Evolutionary conservation across 768 basidiomycete species (phyloP).

Genomic region (Lactifluus hygrophoroides): DNA sequence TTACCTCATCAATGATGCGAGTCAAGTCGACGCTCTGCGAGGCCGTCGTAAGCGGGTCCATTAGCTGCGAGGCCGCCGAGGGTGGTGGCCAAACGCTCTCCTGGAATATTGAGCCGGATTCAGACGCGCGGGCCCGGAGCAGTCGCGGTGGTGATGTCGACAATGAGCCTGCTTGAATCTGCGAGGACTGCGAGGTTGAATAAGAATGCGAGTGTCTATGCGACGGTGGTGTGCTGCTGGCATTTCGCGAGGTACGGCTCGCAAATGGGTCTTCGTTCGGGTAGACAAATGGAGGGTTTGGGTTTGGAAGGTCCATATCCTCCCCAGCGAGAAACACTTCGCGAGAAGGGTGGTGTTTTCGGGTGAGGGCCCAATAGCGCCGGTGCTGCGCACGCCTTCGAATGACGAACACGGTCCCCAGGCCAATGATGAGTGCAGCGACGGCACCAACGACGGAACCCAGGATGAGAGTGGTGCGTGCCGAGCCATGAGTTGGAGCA

Average conservation of each 20-base stretch:
- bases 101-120: conserved; percentile 18
- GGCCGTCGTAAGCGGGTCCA: conserved; percentile 11
- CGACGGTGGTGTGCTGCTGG: not conserved
- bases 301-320: conserved; percentile 10
- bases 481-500: not conserved
- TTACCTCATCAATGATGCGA: conserved; percentile 16
- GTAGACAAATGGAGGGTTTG: not conserved
- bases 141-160: conserved; percentile 8
- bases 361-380: conserved; percentile 14
- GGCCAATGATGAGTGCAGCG: conserved; percentile 4
- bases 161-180: not conserved
- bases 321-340: conserved; percentile 13
- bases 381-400: conserved; percentile 3
- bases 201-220: not conserved
- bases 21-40: conserved; percentile 5
- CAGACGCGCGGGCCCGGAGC: conserved; percentile 13
- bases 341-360: conserved; percentile 9
- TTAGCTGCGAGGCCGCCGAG: not conserved
- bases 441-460: conserved; percentile 13
- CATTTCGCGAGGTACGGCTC: not conserved
- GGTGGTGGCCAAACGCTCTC: conserved; percentile 20
- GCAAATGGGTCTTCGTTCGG: not conserved
- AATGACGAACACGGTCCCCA: conserved; percentile 5
- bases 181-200: not conserved
- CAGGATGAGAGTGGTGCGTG: conserved; percentile 5